A percentile compares a stretch with the other conserved stretches of the same genome.
phyloP scores from a whole-genome alignment of 192 early-diverging fungal species.

The Phlyctochytrium arcticum region DNA sequence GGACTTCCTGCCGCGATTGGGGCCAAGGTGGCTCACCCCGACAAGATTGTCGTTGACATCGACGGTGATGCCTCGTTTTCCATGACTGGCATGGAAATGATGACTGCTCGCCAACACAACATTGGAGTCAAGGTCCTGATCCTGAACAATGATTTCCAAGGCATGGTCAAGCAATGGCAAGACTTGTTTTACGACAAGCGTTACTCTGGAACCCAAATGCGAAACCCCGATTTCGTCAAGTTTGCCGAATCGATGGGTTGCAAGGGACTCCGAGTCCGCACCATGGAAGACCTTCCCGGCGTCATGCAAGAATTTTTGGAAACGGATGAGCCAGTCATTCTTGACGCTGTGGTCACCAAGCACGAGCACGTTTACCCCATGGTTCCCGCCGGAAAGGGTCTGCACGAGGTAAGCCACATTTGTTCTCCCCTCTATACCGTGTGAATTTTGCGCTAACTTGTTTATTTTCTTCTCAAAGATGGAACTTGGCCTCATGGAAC shows the following conservation, averaged over 20 bases:
- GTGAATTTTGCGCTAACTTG: neutral
- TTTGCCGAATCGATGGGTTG: slow-evolving; percentile 90
- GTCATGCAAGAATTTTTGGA: slow-evolving; percentile 90
- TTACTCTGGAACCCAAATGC: slow-evolving; percentile 91
- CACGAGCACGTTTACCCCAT: slow-evolving; percentile 95
- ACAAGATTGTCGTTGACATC: slow-evolving; percentile 95
- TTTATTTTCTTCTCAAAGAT: slow-evolving; percentile 29
- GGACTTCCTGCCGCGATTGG: slow-evolving; percentile 95
- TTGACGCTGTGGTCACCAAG: slow-evolving; percentile 89
- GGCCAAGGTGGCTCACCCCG: slow-evolving; percentile 90
- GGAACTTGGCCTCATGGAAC: slow-evolving; percentile 40
- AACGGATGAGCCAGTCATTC: slow-evolving; percentile 76
- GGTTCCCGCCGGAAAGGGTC: slow-evolving; percentile 90
- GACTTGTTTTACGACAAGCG: slow-evolving; percentile 98
- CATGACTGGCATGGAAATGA: slow-evolving; percentile 98
- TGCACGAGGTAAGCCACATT: slow-evolving; percentile 71
- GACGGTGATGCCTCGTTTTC: slow-evolving; percentile 98
- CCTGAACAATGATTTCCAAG: slow-evolving; percentile 99
- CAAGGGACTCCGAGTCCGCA: slow-evolving; percentile 80
- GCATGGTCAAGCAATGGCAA: slow-evolving; percentile 86
- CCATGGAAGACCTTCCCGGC: slow-evolving; percentile 76
- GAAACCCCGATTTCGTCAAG: slow-evolving; percentile 98
- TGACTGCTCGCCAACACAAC: slow-evolving; percentile 95
- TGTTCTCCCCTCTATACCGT: neutral
- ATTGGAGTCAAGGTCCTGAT: slow-evolving; percentile 95